A percentile compares a stretch with the other conserved stretches of the same genome.
These are phyloP conservation scores for Warburgia ugandensis DNA, from an alignment of 164 flowering plant species.

Conservation along the genomic window DNA sequence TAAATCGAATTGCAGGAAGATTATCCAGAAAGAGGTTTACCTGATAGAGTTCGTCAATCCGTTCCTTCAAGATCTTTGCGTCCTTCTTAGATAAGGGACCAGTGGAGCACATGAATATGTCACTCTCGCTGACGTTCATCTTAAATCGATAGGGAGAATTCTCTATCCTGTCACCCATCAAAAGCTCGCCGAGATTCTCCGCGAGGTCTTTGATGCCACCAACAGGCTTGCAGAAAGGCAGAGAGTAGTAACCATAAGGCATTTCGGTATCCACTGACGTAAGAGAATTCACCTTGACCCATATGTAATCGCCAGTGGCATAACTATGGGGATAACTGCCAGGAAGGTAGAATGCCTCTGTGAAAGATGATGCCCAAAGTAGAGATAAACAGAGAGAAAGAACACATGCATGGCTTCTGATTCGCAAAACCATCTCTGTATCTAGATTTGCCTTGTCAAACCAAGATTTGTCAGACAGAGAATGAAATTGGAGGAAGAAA, in stretches of 20 bases:
- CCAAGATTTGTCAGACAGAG: too few relatives aligned
- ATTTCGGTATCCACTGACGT: conserved; percentile 31
- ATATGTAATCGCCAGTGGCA: conserved; percentile 10
- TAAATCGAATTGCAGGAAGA: conserved; percentile 3
- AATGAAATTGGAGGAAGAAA: too few relatives aligned
- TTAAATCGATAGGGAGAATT: conserved; percentile 28
- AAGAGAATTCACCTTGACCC: conserved; percentile 27
- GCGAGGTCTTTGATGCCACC: conserved; percentile 25
- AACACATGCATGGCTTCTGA: too few relatives aligned
- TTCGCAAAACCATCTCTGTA: too few relatives aligned
- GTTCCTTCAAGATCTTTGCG: neutral
- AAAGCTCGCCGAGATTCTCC: conserved; percentile 26
- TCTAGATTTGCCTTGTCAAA: too few relatives aligned
- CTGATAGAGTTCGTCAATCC: conserved; percentile 6
- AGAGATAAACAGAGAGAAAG: too few relatives aligned
- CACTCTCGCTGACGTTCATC: conserved; percentile 11
- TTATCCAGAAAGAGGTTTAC: conserved; percentile 8
- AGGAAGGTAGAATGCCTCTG: conserved; percentile 20
- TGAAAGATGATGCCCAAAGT: too few relatives aligned
- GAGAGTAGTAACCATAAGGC: conserved; percentile 25
- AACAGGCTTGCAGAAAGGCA: conserved; percentile 23
- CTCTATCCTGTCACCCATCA: conserved; percentile 33
- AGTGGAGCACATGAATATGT: conserved; percentile 1
- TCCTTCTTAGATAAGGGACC: neutral
- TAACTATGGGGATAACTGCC: conserved; percentile 30